Percentiles rank a stretch among this genome's conserved stretches.
Evolutionary conservation across 345 rosid species (phyloP).

Genomic region (Acer campestre): DNA sequence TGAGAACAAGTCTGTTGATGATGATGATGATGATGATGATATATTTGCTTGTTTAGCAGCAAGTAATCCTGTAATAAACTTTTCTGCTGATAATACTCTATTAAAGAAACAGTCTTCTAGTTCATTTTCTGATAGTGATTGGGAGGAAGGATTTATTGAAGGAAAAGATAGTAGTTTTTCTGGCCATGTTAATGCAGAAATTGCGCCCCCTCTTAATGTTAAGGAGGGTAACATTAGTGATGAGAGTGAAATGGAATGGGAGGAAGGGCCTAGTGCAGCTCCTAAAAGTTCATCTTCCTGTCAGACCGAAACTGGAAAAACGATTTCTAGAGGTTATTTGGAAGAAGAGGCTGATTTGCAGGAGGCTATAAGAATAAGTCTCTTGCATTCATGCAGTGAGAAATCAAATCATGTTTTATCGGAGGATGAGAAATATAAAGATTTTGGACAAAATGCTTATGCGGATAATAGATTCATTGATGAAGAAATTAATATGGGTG

Average conservation of each 20-base stretch:
- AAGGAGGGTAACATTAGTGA: constrained; percentile 40
- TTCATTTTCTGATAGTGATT: constrained; percentile 67
- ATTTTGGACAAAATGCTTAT: constrained; percentile 24
- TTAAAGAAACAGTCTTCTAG: constrained; percentile 33
- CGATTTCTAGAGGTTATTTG: constrained; percentile 56
- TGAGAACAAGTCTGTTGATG: constrained; percentile 41
- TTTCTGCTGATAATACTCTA: constrained; percentile 44
- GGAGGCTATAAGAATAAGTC: constrained; percentile 92
- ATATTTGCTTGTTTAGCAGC: constrained; percentile 75
- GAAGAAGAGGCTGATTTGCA: constrained; percentile 86
- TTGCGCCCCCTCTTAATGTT: constrained; percentile 28
- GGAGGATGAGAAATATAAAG: constrained; percentile 21
- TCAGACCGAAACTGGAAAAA: constrained; percentile 32
- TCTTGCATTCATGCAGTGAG: constrained; percentile 46
- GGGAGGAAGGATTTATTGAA: constrained; percentile 60
- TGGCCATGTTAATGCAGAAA: constrained; percentile 31
- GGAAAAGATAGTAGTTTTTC: constrained; percentile 25
- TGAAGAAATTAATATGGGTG: constrained; percentile 31
- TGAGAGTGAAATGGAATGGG: constrained; percentile 71
- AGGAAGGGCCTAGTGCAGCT: constrained; percentile 48
- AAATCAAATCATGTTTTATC: constrained; percentile 22
- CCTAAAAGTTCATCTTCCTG: constrained; percentile 27
- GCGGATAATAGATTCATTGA: constrained; percentile 25
- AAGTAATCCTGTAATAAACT: constrained; percentile 44
- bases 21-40: constrained; percentile 60